Conservation (phyloP, 371 early-diverging fungal species). For the Mortierella sp. region DNA sequence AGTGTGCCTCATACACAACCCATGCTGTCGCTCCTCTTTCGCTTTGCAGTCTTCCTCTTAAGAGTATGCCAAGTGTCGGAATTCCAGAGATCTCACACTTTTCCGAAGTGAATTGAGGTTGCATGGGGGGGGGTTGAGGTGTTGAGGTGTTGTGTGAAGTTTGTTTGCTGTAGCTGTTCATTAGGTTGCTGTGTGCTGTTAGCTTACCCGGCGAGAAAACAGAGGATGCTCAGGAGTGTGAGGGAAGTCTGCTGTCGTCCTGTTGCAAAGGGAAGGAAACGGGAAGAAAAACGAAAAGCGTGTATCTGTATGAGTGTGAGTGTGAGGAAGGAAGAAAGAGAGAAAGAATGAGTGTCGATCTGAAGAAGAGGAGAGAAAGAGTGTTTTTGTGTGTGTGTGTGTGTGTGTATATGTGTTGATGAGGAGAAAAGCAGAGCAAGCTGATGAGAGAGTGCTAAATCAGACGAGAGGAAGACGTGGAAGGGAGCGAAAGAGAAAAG, state of each 20-base stretch:
- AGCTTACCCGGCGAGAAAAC: constrained; percentile 1
- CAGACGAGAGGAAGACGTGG: neutral
- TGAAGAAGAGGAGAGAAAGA: neutral
- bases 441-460: neutral
- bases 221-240: neutral
- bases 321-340: no score
- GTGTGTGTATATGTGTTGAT: neutral
- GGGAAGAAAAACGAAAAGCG: neutral
- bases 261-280: neutral
- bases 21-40: neutral
- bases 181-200: neutral
- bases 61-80: neutral
- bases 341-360: neutral
- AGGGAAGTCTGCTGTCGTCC: neutral
- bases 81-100: constrained; percentile 7
- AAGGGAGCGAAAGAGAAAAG: no score
- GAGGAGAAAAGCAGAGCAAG: neutral
- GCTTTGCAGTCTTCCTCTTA: neutral
- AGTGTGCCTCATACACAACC: neutral
- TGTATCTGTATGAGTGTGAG: neutral
- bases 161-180: neutral
- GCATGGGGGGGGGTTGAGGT: neutral
- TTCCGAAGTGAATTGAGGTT: neutral
- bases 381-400: neutral
- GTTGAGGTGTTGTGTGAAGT: no score